These are phyloP conservation scores for Scutellaria baicalensis DNA, from an alignment of 257 asterid species.

Conservation along the genomic window DNA sequence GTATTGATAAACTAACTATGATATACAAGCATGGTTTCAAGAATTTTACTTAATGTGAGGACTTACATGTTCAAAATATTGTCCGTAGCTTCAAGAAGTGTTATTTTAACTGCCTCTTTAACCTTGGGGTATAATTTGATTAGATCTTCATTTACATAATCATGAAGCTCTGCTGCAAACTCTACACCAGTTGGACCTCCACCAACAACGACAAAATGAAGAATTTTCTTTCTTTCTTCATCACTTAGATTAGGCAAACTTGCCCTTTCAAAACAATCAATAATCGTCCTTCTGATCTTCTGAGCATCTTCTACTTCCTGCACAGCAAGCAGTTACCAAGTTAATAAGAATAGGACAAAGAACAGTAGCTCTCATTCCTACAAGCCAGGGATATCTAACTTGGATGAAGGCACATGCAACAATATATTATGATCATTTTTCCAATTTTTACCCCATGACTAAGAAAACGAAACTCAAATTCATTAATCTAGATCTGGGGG, in stretches of 20 bases:
- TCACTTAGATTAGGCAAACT: conserved; percentile 70
- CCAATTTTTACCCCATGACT: background rate
- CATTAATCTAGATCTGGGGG: background rate
- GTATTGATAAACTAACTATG: background rate
- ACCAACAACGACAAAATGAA: conserved; percentile 94
- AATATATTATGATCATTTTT: background rate
- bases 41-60: background rate
- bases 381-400: background rate
- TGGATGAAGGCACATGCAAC: background rate
- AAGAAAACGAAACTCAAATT: background rate
- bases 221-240: conserved; percentile 77
- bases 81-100: conserved; percentile 94
- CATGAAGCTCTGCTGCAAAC: conserved; percentile 90
- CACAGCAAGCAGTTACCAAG: conserved; percentile 16
- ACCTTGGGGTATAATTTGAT: conserved; percentile 67
- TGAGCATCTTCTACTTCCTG: conserved; percentile 98
- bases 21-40: background rate
- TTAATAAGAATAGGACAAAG: background rate
- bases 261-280: conserved; percentile 91
- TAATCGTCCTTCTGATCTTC: conserved; percentile 74
- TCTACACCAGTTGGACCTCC: conserved; percentile 96
- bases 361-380: background rate
- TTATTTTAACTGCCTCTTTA: conserved; percentile 66
- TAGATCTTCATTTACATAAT: conserved; percentile 74
- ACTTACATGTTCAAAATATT: conserved; percentile 85